A percentile compares a stretch with the other conserved stretches of the same genome.
Evolutionary conservation across 2,329 filamentous ascomycete species (phyloP).

Genomic region (Talaromyces sp.): DNA sequence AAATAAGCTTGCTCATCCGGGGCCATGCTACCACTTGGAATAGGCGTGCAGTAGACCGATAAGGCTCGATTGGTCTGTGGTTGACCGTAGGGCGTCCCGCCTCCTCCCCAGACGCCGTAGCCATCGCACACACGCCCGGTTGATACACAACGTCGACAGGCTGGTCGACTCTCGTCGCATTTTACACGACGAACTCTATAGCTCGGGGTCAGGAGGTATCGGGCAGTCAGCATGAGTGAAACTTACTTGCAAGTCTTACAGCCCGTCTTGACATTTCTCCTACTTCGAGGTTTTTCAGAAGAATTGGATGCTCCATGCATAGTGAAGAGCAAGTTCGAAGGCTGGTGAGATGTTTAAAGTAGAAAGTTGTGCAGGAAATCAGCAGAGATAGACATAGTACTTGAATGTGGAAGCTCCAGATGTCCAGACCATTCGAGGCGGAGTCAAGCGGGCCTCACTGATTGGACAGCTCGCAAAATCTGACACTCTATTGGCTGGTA

Average conservation of each 20-base stretch:
- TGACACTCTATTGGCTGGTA: conserved; percentile 1
- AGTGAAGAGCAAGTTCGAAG: neutral
- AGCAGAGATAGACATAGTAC: neutral
- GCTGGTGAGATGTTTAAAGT: neutral
- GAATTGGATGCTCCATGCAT: conserved; percentile 18
- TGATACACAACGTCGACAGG: conserved; percentile 39
- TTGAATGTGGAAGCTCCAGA: too few relatives aligned
- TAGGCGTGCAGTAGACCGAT: conserved; percentile 17
- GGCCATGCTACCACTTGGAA: conserved; percentile 16
- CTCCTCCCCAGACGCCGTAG: conserved; percentile 48
- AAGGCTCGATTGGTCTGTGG: conserved; percentile 20
- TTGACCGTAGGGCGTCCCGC: conserved; percentile 29
- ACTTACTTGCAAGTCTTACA: conserved; percentile 38
- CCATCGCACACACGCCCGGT: conserved; percentile 44
- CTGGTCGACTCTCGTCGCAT: conserved; percentile 43
- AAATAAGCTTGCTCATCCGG: conserved; percentile 28
- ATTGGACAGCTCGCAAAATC: conserved; percentile 16
- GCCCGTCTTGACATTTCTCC: conserved; percentile 29
- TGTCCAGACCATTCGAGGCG: neutral
- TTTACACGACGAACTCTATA: conserved; percentile 34
- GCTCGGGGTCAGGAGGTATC: neutral
- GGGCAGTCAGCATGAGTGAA: neutral
- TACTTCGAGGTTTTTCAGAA: conserved; percentile 24
- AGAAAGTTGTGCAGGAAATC: neutral
- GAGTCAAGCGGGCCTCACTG: neutral